A percentile compares a stretch with the other conserved stretches of the same genome.
Evolutionary conservation across 192 early-diverging fungal genomes (phyloP).

Genomic region (Phycomyces blakesleeanus): DNA sequence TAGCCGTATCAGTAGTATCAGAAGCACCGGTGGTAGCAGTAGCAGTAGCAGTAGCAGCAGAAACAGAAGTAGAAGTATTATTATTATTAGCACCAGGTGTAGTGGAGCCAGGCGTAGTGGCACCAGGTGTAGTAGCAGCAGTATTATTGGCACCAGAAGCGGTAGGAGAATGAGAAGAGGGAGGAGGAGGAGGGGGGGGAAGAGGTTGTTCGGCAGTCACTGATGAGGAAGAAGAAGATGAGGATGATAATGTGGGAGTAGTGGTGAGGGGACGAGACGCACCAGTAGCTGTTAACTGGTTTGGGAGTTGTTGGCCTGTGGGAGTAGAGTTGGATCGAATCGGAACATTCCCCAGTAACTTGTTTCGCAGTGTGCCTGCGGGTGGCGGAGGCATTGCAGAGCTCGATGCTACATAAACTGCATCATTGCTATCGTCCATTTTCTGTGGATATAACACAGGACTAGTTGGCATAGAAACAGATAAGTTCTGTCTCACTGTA

Average conservation of each 20-base stretch:
- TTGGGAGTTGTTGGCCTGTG: not conserved
- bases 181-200: not conserved
- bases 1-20: too few relatives aligned
- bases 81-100: not conserved
- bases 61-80: too few relatives aligned
- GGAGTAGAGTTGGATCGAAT: not conserved
- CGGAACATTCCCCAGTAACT: constrained; percentile 9
- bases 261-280: not conserved
- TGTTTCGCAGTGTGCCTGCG: constrained; percentile 14
- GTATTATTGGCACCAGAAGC: too few relatives aligned
- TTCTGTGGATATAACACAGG: not conserved
- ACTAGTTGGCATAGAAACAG: not conserved
- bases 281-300: not conserved
- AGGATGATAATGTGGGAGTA: not conserved
- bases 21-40: too few relatives aligned
- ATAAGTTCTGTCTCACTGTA: not conserved
- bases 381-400: constrained; percentile 17
- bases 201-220: not conserved
- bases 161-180: too few relatives aligned
- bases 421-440: constrained; percentile 11
- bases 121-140: too few relatives aligned
- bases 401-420: constrained; percentile 7
- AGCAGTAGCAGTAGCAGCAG: too few relatives aligned
- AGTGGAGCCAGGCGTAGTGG: not conserved
- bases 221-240: not conserved